A percentile compares a stretch with the other conserved stretches of the same genome.
Conservation (phyloP, 2,329 filamentous ascomycete species). For the Sclerotinia subarctica region DNA sequence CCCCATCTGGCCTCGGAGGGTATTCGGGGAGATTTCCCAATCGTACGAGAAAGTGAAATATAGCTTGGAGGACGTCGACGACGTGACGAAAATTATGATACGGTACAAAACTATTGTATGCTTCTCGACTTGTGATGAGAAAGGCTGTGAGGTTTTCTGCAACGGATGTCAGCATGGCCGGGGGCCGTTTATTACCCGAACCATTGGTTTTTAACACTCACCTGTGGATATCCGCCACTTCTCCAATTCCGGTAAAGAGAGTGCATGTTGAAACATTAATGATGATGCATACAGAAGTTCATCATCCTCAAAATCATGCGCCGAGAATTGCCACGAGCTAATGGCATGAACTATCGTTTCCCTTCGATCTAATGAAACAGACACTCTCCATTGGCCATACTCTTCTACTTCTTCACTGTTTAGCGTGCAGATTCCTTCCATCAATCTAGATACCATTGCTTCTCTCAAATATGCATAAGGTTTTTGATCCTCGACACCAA, state of each 20-base stretch:
- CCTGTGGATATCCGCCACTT: conserved; percentile 76
- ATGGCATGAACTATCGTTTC: conserved; percentile 61
- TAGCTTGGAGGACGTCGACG: conserved; percentile 89
- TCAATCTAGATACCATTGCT: conserved; percentile 87
- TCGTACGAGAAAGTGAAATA: conserved; percentile 83
- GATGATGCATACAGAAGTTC: conserved; percentile 83
- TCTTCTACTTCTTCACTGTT: conserved; percentile 55
- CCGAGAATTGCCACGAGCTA: conserved; percentile 82
- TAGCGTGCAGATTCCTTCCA: conserved; percentile 81
- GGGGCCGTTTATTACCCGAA: conserved; percentile 31
- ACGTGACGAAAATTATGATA: conserved; percentile 99
- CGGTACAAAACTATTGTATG: conserved; percentile 95
- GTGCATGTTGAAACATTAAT: conserved; percentile 84
- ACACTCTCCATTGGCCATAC: conserved; percentile 63
- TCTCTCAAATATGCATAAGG: conserved; percentile 88
- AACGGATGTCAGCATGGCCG: conserved; percentile 43
- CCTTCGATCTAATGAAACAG: conserved; percentile 63
- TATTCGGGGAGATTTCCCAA: conserved; percentile 74
- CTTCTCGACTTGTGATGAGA: conserved; percentile 79
- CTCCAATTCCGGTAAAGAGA: conserved; percentile 76
- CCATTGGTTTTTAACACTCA: conserved; percentile 43
- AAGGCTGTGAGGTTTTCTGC: conserved; percentile 79
- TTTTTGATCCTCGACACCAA: conserved; percentile 78
- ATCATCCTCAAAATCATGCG: conserved; percentile 85
- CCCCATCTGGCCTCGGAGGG: conserved; percentile 39